Evolutionary conservation across 345 rosid species (phyloP), one percentile per base, ranked within the genome.

Genomic region (Heritiera littoralis): DNA sequence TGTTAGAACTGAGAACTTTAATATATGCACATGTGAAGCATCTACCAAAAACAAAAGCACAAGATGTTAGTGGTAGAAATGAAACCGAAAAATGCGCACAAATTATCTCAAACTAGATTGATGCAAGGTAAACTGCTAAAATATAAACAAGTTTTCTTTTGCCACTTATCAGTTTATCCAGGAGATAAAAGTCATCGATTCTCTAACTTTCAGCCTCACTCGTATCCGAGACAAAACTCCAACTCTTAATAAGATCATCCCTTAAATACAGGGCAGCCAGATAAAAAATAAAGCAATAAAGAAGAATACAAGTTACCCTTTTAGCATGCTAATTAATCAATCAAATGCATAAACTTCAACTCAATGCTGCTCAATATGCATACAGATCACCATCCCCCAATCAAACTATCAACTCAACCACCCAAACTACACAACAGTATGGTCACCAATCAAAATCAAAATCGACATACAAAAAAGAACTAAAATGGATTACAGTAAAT

Each of bases 391-490:
- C 17, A 56, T 7, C 6, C 13, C 15, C 48, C 11, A 52, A 58
- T 58, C 77, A 74, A 58, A 49, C n/a, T 20, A 41, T 74, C 15
- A 41, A n/a, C 46, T 15, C 28, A 52, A 40, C 23, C 70, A 66
- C 30, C 8, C 15, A 41, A 66, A 14, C 23, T 15, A 9, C n/a
- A 20, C 13, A 7, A 58, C 13, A 59, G 3, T 10, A 4, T 52
- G 20, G 10, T 54, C 68, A 28, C 52, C 38, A 35, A 35, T 35
- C 38, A 35, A 59, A 59, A 75, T 45, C 78, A 76, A 15, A 49
- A 77, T 38, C 46, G 30, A 30, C 9, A 20, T 6, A 38, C 0
- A 48, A n/a, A 35, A 3, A 11, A 49, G 12, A 40, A n/a, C 2
- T 40, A 12, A n/a, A 54, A 72, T 7, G 54, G 15, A 52, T 9